Evolutionary conservation across 176 grass and related monocot genomes (phyloP), one percentile per base, ranked within the genome.

Genomic region (Canna indica): DNA sequence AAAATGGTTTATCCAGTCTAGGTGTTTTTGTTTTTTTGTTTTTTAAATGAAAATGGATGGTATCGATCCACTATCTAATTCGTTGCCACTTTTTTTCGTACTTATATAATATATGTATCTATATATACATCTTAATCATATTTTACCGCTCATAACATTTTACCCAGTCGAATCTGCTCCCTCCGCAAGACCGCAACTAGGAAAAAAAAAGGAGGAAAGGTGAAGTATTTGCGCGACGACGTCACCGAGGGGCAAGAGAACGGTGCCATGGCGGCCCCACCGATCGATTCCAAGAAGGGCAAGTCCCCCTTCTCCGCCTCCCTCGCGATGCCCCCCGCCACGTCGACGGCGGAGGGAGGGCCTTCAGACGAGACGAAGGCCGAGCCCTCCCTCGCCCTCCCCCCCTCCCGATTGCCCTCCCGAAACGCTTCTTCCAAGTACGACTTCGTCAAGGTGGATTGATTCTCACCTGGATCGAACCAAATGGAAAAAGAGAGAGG

Each of bases 381-480:
- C 17, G 60, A 75, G 27, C 15, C 54, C 54, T 28, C 44, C 57
- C 70, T 53, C 71, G 68, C 82, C 26, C 45, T 75, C 15, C 77
- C 82, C 28, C 63, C 91, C 35, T 36, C 64, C 34, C 56, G 83
- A 34, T 75, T 75, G 48, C 81, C 86, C 50, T 87, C 88, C 71
- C 83, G 93, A 72, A 91, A 88, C 63, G 88, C 85, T 57, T 90
- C 93, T 41, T 96, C 93, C 79, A 96, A 96, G 79, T 96, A 96
- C 74, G 93, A 96, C 76, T 96, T 96, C 75, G 88, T 96, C 68
- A 96, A 91, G 88, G 91, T 95, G 15, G 1, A n/a, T 8, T 45
- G 12, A 70, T 32, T 25, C 63, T 41, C 63, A 24, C 35, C 33
- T 24, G 20, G 35, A 65, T 3, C 56, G 24, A 50, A 59, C 25